Evolutionary conservation across 495 filamentous ascomycete species (phyloP).

Genomic region (Pseudotulostoma volvatum): DNA sequence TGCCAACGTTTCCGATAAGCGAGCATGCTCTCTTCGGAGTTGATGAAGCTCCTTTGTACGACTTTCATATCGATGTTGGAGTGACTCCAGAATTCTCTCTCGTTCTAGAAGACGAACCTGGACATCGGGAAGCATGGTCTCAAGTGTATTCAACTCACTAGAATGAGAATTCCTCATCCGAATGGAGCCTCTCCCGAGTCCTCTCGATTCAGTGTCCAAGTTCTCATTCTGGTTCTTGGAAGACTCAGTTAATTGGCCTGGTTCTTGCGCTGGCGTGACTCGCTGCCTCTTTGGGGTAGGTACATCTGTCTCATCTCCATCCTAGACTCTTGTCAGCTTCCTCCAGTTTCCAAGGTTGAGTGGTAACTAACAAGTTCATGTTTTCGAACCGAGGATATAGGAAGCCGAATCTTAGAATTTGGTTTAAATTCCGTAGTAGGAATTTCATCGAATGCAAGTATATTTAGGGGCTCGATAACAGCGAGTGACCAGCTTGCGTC

Average conservation of each 20-base stretch:
- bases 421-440: constrained; percentile 1
- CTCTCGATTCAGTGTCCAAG: constrained; percentile 11
- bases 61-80: constrained; percentile 32
- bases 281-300: constrained; percentile 19
- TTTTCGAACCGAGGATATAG: constrained; percentile 13
- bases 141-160: constrained; percentile 16
- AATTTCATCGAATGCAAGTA: constrained; percentile 12
- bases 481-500: constrained; percentile 26
- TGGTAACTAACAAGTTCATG: constrained; percentile 20
- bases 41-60: constrained; percentile 22
- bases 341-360: constrained; percentile 1
- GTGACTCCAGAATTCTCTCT: constrained; percentile 12
- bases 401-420: too few relatives aligned
- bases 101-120: constrained; percentile 13
- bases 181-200: constrained; percentile 22
- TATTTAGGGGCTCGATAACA: constrained; percentile 23
- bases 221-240: constrained; percentile 18
- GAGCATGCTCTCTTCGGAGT: constrained; percentile 23
- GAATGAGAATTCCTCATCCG: constrained; percentile 19
- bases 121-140: constrained; percentile 10
- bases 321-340: neutral
- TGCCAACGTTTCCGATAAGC: constrained; percentile 9
- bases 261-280: constrained; percentile 16
- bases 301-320: constrained; percentile 17
- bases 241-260: constrained; percentile 21